phyloP scores from a whole-genome alignment of 768 basidiomycete genomes.

The Lentinula boryana region DNA sequence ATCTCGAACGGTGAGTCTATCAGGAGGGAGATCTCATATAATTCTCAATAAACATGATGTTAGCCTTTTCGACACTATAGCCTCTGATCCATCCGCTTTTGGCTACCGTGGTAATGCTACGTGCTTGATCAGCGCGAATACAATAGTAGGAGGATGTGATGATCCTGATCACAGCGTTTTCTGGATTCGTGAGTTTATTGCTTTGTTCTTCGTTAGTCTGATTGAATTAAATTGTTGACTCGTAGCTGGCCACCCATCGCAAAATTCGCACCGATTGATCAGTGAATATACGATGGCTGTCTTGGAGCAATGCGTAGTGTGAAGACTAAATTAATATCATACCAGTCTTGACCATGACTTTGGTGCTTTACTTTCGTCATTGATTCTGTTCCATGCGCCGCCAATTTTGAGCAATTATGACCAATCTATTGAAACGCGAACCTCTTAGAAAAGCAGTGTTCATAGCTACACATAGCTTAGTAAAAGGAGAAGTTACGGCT shows the following conservation, averaged over 20 bases:
- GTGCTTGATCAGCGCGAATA: constrained; percentile 24
- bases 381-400: too few species aligned
- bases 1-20: constrained; percentile 16
- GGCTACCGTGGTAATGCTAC: constrained; percentile 23
- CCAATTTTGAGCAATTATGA: too few species aligned
- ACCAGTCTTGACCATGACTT: background rate
- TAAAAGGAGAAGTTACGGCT: too few species aligned
- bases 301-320: background rate
- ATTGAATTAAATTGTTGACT: background rate
- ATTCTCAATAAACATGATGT: background rate
- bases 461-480: too few species aligned
- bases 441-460: too few species aligned
- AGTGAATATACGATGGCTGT: constrained; percentile 5
- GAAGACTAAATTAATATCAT: background rate
- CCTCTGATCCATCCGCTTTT: constrained; percentile 16
- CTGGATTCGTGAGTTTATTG: constrained; percentile 19
- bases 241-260: constrained; percentile 4
- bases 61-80: constrained; percentile 20
- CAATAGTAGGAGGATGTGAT: constrained; percentile 23
- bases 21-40: background rate
- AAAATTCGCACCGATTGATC: constrained; percentile 4
- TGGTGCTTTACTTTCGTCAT: too few species aligned
- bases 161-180: constrained; percentile 25
- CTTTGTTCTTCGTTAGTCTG: background rate
- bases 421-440: too few species aligned